Base-by-base conservation (phyloP, 225 moss, liverwort and hornwort species). In the Anthoceros angustus region DNA sequence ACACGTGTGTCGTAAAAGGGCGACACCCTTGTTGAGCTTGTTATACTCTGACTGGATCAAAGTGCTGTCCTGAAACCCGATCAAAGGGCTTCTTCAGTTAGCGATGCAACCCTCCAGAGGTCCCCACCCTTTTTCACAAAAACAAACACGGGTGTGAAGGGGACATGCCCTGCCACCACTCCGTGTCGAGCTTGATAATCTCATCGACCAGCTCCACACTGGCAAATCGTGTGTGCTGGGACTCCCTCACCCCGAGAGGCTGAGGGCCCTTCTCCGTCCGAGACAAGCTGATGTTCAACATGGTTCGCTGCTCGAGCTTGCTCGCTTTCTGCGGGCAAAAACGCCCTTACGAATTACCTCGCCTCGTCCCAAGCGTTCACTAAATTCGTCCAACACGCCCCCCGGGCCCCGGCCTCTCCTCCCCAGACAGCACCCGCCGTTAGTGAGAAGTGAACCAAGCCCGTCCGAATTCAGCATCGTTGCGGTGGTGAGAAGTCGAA, bases 141-240 rank as follows among this genome's bases (percentile, higher is more conserved):
- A 26, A 7, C n/a, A 26, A 42, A n/a, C 67, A 9, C 7, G 21
- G 8, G 42, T 40, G 16, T 66, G 39, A 32, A 43, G 42, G 18
- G 5, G 1, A 72, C 75, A 71, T 66, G 77, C 80, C 78, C 45
- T 79, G 71, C 14, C 85, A 80, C 92, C 85, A 92, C 8, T 75
- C 73, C 63, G 79, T 76, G 73, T 92, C 85, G 38, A 88, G 73
- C 43, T 64, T 70, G 25, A 92, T 85, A 40, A 88, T 81, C 74
- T 85, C 76, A 25, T 88, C 92, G 70, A 92, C 88, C 9, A 92
- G 73, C 74, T 88, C 86, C 67, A 76, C 88, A 4, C 71, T 79
- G 10, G 48, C 74, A 26, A 71, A 75, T 20, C 88, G 77, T 3
- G 78, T 76, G 20, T 81, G 76, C 77, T 86, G 80, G 14, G 88